Evolutionary conservation across 768 basidiomycete genomes (phyloP), one percentile per base, ranked within the genome.

Genomic region (Coprinopsis sp.): DNA sequence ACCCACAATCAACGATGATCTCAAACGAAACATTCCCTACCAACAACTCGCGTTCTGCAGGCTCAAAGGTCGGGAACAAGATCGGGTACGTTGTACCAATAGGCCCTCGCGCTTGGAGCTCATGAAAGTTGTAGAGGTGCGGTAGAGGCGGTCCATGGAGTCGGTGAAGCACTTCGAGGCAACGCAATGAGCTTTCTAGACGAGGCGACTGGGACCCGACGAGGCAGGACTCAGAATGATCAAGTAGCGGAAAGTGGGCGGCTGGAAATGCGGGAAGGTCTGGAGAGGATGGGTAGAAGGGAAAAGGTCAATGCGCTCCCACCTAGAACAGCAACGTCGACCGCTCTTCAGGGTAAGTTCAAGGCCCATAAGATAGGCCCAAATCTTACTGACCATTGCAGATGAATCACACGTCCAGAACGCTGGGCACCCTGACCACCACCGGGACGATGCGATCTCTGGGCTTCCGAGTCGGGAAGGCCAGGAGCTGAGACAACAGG

Each of bases 101-200:
- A n/a, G 36, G 14, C 36, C 36, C 21, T 37, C 36, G 14, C 16
- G 7, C 10, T 18, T 8, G 8, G 36, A n/a, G 7, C 36, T 10
- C 14, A 37, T 7, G 8, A 8, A 8, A 37, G 7, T 37, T 8
- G 14, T 31, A 44, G 43, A 23, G 43, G 43, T 10, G 43, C 43
- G 34, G 13, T 34, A 21, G 43, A 44, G 18, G 22, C 43, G 6
- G 31, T 34, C 19, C 43, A 44, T 22, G 43, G 43, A 7, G 16
- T 46, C n/a, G 45, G 45, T 12, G 45, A 46, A 27, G 38, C 19
- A 24, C 28, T 46, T 18, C n/a, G 45, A 19, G 45, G 45, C 7
- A 14, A 6, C 24, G 28, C 45, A 3, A 27, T 46, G 36, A 27
- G 19, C 13, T 34, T 37, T 11, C 12, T 46, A 23, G 45, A 46